A percentile compares a stretch with the other conserved stretches of the same genome.
These are phyloP conservation scores for Fraxinus greggii DNA, from an alignment of 305 asterid species.

Conservation along the genomic window DNA sequence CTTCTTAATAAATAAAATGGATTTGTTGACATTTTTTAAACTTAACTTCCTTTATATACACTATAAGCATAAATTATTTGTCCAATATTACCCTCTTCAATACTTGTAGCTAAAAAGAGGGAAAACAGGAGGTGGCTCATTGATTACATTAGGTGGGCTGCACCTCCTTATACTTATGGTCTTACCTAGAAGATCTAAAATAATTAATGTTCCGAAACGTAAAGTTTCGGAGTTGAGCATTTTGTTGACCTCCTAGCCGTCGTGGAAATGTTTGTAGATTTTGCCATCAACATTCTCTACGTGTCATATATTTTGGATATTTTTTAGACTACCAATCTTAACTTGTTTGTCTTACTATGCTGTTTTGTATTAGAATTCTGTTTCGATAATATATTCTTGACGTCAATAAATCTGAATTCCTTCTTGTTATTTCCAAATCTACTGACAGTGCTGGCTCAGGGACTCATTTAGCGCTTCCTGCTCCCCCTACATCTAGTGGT, in stretches of 20 bases:
- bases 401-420: not conserved
- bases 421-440: conserved; percentile 39
- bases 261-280: not conserved
- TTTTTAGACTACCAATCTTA: not conserved
- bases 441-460: conserved; percentile 56
- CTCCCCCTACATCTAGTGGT: conserved; percentile 53
- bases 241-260: not conserved
- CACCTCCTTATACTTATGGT: not conserved
- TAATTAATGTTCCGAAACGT: not conserved
- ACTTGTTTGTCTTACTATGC: conserved; percentile 9
- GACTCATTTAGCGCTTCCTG: conserved; percentile 53
- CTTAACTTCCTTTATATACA: not conserved
- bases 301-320: conserved; percentile 1
- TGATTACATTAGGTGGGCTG: not conserved
- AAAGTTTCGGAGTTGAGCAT: not conserved
- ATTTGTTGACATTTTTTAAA: not conserved
- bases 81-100: not conserved
- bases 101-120: not conserved
- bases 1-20: not conserved
- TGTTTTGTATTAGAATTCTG: not conserved
- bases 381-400: conserved; percentile 7
- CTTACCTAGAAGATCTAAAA: not conserved
- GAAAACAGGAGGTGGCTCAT: not conserved
- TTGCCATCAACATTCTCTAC: not conserved
- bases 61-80: not conserved